Evolutionary conservation across 1,139 yeast genomes (phyloP).

Genomic region (Zygosaccharomyces pseudobailii): DNA sequence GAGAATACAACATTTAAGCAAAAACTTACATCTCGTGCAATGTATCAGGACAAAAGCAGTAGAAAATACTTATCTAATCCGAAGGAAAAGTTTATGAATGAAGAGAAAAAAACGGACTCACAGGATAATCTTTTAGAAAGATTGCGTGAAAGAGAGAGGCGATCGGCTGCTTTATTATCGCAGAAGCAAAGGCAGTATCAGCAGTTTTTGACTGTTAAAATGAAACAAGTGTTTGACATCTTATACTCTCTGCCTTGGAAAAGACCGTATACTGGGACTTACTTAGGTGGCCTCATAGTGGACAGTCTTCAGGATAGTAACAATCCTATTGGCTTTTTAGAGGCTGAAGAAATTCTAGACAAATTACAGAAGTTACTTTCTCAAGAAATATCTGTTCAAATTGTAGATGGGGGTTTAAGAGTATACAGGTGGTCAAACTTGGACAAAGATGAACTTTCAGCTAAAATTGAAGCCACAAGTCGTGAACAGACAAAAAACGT

Average conservation of each 20-base stretch:
- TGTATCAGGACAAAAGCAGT: not conserved
- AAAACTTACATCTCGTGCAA: not conserved
- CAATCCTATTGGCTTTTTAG: slow-evolving; percentile 33
- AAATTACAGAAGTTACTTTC: slow-evolving; percentile 19
- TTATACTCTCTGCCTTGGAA: slow-evolving; percentile 29
- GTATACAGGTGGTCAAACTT: slow-evolving; percentile 28
- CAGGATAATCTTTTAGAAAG: slow-evolving; percentile 25
- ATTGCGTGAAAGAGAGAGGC: slow-evolving; percentile 27
- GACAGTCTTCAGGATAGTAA: slow-evolving; percentile 34
- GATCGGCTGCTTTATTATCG: slow-evolving; percentile 24
- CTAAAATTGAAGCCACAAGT: slow-evolving; percentile 4
- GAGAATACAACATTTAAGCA: slow-evolving; percentile 1
- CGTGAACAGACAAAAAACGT: slow-evolving; percentile 3
- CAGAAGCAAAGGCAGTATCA: slow-evolving; percentile 37
- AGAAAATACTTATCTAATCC: slow-evolving; percentile 16
- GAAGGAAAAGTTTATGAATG: slow-evolving; percentile 15
- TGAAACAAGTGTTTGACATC: slow-evolving; percentile 36
- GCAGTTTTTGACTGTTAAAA: slow-evolving; percentile 41
- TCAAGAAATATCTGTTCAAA: slow-evolving; percentile 18
- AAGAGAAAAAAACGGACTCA: slow-evolving; percentile 19
- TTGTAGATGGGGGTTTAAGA: slow-evolving; percentile 26
- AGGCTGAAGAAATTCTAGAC: slow-evolving; percentile 31
- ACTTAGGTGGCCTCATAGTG: slow-evolving; percentile 30
- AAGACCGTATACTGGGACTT: slow-evolving; percentile 33
- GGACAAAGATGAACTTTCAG: slow-evolving; percentile 12